Evolutionary conservation across 352 stramenopile species (phyloP).

Genomic region (Plasmopara viticola): DNA sequence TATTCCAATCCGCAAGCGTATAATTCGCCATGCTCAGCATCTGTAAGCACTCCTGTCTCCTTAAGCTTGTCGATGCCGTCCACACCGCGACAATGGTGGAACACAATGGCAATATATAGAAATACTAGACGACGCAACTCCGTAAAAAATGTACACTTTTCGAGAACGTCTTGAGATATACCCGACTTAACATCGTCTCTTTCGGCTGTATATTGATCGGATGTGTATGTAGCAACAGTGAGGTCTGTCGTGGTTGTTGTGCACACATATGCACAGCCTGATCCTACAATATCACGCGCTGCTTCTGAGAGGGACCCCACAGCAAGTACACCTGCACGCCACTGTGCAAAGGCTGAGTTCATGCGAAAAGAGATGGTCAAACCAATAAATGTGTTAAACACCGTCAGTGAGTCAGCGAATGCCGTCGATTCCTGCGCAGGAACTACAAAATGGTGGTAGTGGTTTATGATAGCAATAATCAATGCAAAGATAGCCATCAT

Average conservation of each 20-base stretch:
- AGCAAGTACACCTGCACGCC: conserved; percentile 61
- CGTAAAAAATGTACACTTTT: conserved; percentile 76
- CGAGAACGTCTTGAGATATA: conserved; percentile 48
- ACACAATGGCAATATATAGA: conserved; percentile 79
- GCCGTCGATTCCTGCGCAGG: conserved; percentile 57
- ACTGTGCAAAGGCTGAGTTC: conserved; percentile 78
- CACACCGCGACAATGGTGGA: conserved; percentile 65
- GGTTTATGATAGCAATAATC: conserved; percentile 40
- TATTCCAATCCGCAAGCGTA: conserved; percentile 63
- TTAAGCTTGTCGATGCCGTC: conserved; percentile 67
- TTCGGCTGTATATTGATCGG: conserved; percentile 2
- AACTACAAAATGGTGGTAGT: conserved; percentile 58
- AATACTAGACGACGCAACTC: conserved; percentile 74
- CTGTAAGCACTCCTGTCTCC: conserved; percentile 42
- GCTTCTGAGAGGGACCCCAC: conserved; percentile 55
- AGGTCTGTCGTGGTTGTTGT: conserved; percentile 29
- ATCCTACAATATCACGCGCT: conserved; percentile 62
- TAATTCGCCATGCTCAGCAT: conserved; percentile 66
- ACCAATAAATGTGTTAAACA: conserved; percentile 81
- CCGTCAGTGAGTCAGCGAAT: conserved; percentile 74
- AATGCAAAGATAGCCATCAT: conserved; percentile 64
- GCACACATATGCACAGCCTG: conserved; percentile 59
- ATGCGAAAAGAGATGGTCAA: conserved; percentile 75
- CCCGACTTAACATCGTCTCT: conserved; percentile 13
- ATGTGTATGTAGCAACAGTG: neutral